Conservation (phyloP, 2,329 filamentous ascomycete species). For the Coleophoma crateriformis region DNA sequence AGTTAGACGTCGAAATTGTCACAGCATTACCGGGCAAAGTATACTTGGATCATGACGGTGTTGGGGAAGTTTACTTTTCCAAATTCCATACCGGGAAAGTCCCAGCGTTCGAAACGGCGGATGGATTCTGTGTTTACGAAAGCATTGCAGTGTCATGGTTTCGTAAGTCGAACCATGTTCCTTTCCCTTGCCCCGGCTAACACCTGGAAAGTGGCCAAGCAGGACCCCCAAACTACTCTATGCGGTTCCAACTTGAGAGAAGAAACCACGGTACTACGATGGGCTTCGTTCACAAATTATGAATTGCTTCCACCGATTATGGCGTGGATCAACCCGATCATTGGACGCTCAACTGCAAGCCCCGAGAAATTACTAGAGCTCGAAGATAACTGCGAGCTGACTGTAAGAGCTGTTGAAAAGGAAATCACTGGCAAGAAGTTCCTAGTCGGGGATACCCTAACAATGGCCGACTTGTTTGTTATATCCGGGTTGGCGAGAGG, state of each 20-base stretch:
- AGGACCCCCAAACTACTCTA: background rate
- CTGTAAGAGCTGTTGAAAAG: background rate
- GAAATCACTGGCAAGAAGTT: slow-evolving; percentile 1
- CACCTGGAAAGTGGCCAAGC: background rate
- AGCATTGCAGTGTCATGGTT: slow-evolving; percentile 1
- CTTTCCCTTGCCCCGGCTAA: background rate
- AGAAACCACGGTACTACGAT: background rate
- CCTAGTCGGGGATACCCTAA: background rate
- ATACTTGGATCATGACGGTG: background rate
- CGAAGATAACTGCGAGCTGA: background rate
- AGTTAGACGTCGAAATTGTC: background rate
- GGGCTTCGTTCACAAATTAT: background rate
- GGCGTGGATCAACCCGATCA: slow-evolving; percentile 1
- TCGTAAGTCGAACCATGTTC: background rate
- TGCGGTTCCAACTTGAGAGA: background rate
- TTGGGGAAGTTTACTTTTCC: background rate
- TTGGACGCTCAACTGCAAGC: background rate
- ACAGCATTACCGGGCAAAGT: background rate
- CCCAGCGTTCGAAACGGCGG: background rate
- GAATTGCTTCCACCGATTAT: background rate
- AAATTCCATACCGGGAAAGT: slow-evolving; percentile 1
- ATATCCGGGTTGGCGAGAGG: background rate
- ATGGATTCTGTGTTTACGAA: slow-evolving; percentile 1
- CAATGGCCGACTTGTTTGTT: slow-evolving; percentile 1
- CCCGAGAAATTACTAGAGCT: background rate